Evolutionary conservation across 805 yeast species (phyloP).

Genomic region (Starmerella scarabaei): DNA sequence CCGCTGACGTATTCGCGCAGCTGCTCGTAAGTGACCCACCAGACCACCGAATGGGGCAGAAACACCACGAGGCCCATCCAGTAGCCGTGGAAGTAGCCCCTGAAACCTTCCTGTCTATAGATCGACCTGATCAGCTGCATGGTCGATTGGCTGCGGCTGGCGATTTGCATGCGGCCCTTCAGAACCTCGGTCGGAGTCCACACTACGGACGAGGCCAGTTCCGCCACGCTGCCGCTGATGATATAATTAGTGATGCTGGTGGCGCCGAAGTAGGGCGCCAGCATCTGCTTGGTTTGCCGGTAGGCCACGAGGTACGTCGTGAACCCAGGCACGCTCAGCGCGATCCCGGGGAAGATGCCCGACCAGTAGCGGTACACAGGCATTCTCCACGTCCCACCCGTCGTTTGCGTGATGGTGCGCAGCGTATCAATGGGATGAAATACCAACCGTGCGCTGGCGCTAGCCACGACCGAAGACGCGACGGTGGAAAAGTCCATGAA

Average conservation of each 20-base stretch:
- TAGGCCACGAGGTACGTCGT: constrained; percentile 32
- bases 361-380: constrained; percentile 32
- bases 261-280: constrained; percentile 29
- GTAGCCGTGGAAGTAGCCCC: constrained; percentile 70
- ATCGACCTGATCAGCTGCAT: constrained; percentile 27
- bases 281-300: constrained; percentile 28
- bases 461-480: constrained; percentile 30
- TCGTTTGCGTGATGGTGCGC: constrained; percentile 33
- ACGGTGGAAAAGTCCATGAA: constrained; percentile 30
- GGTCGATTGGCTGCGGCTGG: constrained; percentile 13
- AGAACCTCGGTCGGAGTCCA: constrained; percentile 38
- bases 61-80: constrained; percentile 34
- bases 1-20: constrained; percentile 8
- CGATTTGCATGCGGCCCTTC: constrained; percentile 33
- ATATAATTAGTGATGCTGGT: constrained; percentile 28
- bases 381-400: constrained; percentile 27
- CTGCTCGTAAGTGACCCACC: constrained; percentile 32
- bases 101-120: constrained; percentile 51
- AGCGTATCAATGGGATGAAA: constrained; percentile 35
- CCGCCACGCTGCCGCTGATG: constrained; percentile 31
- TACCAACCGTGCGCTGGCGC: constrained; percentile 29
- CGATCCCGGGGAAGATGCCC: constrained; percentile 30
- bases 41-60: constrained; percentile 32
- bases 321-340: constrained; percentile 32
- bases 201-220: constrained; percentile 28